Base-by-base conservation (phyloP, 768 basidiomycete species). In the Kockovaella imperatae region DNA sequence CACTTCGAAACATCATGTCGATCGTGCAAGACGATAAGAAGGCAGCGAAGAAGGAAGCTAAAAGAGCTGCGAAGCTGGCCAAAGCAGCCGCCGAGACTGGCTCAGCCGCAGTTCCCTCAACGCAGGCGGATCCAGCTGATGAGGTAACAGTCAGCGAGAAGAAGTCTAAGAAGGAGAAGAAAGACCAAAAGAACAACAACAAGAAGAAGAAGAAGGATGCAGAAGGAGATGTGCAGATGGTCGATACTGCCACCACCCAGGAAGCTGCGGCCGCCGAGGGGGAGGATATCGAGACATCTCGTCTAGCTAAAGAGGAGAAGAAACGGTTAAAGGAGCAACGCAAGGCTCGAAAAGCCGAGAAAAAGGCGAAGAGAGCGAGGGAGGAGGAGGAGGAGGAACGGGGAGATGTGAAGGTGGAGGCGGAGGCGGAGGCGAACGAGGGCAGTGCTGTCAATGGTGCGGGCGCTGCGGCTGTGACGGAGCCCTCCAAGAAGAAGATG, bases 111-210 rank as follows among this genome's bases (percentile, higher is more conserved):
- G 13, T 24, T 15, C 8, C 40, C 23, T 32, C 13, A 20, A 20
- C 8, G 36, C 10, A 45, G 47, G 28, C 23, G 84, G 18, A 67
- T 90, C 4, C 70, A 86, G 17, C 67, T 84, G 2, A 83, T 83
- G 0, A 74, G 74, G 45, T 88, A 42, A 77, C 83, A 31, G 58
- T 86, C 7, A 71, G 74, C 23, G 57, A 72, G 7, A 36, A 20
- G 28, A 34, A 38, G 36, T 10, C 8, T 8, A 43, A 42, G 23
- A 47, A 51, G 59, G 48, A 35, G 17, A 47, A 57, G 39, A 35
- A 17, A 13, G 44, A 35, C 24, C 20, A 46, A 39, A 40, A 40
- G 28, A 32, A 30, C 26, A 34, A 52, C 36, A 53, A 56, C 50
- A 60, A 64, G 38, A 59, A 58, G 57, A 39, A 52, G 38, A 39